phyloP scores from a whole-genome alignment of 371 early-diverging fungal species.

The Lichtheimia ramosa region DNA sequence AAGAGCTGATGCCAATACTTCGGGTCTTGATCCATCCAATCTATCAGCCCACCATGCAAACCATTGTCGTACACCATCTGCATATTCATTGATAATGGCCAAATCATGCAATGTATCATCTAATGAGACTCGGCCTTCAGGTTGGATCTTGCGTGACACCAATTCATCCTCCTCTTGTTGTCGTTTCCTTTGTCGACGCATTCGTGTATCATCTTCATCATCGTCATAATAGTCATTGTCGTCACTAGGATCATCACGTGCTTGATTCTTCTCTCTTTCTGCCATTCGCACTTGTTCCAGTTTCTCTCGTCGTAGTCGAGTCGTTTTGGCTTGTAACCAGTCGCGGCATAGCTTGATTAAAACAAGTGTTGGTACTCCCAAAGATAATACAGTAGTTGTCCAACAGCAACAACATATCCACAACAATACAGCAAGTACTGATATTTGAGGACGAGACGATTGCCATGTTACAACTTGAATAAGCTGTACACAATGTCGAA shows the following conservation, averaged over 20 bases:
- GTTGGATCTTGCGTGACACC: constrained; percentile 31
- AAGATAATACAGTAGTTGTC: constrained; percentile 28
- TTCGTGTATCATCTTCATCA: constrained; percentile 7
- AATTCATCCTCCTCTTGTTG: constrained; percentile 28
- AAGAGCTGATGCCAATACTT: constrained; percentile 18
- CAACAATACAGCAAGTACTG: constrained; percentile 23
- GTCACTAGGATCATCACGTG: constrained; percentile 6
- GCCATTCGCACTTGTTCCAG: constrained; percentile 27
- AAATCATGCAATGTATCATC: constrained; percentile 43
- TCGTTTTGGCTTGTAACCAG: constrained; percentile 29
- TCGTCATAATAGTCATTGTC: constrained; percentile 24
- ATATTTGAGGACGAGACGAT: constrained; percentile 20
- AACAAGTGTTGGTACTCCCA: constrained; percentile 26
- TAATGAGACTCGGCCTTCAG: constrained; percentile 33
- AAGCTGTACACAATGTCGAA: constrained; percentile 11
- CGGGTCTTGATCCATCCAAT: constrained; percentile 28
- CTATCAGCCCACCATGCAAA: constrained; percentile 1
- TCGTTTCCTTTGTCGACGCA: constrained; percentile 16
- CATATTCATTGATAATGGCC: constrained; percentile 22
- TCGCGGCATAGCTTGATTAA: constrained; percentile 25
- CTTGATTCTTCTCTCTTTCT: constrained; percentile 14
- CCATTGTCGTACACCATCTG: constrained; percentile 15
- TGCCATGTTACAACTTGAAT: constrained; percentile 29
- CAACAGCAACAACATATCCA: constrained; percentile 34
- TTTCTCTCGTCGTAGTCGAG: constrained; percentile 24